Evolutionary conservation across 2,329 filamentous ascomycete genomes (phyloP), one percentile per base, ranked within the genome.

Genomic region (Alternaria sp.): DNA sequence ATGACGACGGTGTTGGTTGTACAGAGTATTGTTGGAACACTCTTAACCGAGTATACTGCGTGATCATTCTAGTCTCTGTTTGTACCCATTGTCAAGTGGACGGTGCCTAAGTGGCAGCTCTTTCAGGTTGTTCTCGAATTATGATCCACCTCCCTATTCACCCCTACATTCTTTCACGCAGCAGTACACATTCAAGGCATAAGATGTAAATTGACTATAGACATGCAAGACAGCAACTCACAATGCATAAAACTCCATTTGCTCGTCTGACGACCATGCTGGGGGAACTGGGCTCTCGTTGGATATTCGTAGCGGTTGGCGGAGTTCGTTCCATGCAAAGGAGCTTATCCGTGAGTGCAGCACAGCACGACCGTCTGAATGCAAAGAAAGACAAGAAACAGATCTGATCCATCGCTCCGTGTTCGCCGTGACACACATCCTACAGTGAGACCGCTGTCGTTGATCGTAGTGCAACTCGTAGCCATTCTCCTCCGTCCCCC

Each of bases 301-400:
- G 65, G 71, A 72, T 72, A 72, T 74, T 74, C 68, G 66, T 70
- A 62, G 55, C 61, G 45, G 65, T 66, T 66, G 61, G 69, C 65
- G 62, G 67, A 66, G 60, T 40, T 40, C 62, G 63, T 65, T 66
- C 50, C 56, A 32, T 55, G 60, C 53, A 61, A 57, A 51, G 9
- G 53, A 36, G 69, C 59, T 63, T 67, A 36, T 68, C 67, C 70
- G 61, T 67, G 55, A 54, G 53, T 66, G 66, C 66, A 70, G 70
- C 69, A 70, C 69, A 66, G 71, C 69, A 70, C 69, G 67, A 65
- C 67, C 66, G 59, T 71, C 67, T 63, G 63, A 69, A 76, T 77
- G 74, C 75, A 77, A 74, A 74, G 67, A 78, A 79, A 76, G 69
- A 76, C 73, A 75, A 75, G 70, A 77, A 77, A 77, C 72, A 69